Percentiles rank a stretch among this genome's conserved stretches.
phyloP scores from a whole-genome alignment of 2,329 filamentous ascomycete species.

The Cladosporium sp. region DNA sequence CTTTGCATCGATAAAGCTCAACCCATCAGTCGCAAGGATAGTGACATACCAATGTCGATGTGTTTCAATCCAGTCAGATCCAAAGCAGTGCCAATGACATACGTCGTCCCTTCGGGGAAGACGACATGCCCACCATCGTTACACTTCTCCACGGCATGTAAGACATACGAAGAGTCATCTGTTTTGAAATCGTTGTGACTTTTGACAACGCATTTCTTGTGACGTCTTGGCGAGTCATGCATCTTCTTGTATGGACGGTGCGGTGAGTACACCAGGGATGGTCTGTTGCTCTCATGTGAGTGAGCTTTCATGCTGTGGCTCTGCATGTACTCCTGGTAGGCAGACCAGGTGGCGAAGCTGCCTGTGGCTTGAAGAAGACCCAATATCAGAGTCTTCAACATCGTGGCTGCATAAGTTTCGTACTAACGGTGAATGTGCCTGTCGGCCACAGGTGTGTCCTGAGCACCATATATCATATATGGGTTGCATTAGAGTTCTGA shows the following conservation, averaged over 20 bases:
- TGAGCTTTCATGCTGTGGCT: constrained; percentile 15
- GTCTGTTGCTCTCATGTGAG: constrained; percentile 24
- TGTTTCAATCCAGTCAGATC: constrained; percentile 59
- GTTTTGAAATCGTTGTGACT: constrained; percentile 33
- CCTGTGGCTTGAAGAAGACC: constrained; percentile 17
- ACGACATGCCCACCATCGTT: constrained; percentile 59
- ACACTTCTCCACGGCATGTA: constrained; percentile 52
- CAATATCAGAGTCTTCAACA: constrained; percentile 11
- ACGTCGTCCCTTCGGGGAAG: constrained; percentile 49
- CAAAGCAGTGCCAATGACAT: constrained; percentile 58
- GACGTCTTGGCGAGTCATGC: constrained; percentile 30
- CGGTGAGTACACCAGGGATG: constrained; percentile 30
- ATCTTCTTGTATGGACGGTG: constrained; percentile 31
- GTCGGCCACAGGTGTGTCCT: neutral
- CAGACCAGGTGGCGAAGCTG: constrained; percentile 24
- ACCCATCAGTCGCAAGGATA: neutral
- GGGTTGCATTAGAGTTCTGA: neutral
- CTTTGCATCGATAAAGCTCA: neutral
- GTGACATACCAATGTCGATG: constrained; percentile 52
- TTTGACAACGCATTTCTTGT: constrained; percentile 34
- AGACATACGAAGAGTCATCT: constrained; percentile 48
- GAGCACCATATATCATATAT: constrained; percentile 1
- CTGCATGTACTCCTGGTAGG: constrained; percentile 24
- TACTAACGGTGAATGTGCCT: neutral
- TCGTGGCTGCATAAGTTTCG: constrained; percentile 2